A percentile compares a stretch with the other conserved stretches of the same genome.
Evolutionary conservation across 768 basidiomycete genomes (phyloP).

Genomic region (Solioccasus polychromus): DNA sequence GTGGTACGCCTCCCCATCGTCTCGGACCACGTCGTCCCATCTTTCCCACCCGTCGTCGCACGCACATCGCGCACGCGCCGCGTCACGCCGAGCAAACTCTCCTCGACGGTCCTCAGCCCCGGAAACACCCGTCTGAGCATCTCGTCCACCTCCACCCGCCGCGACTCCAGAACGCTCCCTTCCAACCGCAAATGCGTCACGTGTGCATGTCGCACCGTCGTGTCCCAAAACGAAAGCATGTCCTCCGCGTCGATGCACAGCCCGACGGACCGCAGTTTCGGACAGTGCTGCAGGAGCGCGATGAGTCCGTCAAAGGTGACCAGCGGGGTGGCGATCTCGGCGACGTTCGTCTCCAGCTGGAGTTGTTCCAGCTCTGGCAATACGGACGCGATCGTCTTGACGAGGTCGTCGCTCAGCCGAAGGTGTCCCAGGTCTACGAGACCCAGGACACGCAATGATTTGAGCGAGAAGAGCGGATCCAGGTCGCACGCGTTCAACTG

Average conservation of each 20-base stretch:
- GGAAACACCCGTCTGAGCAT: conserved; percentile 23
- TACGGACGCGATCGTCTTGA: conserved; percentile 15
- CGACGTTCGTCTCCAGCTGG: conserved; percentile 1
- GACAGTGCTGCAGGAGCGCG: conserved; percentile 19
- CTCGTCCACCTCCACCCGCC: conserved; percentile 17
- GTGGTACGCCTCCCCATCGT: background rate
- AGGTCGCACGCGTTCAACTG: conserved; percentile 9
- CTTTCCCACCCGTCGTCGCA: background rate
- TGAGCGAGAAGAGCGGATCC: conserved; percentile 14
- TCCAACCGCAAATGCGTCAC: conserved; percentile 17
- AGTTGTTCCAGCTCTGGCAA: conserved; percentile 20
- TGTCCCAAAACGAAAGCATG: conserved; percentile 11
- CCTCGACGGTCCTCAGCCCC: conserved; percentile 20
- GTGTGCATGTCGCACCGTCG: conserved; percentile 9
- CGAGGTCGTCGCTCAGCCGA: conserved; percentile 12
- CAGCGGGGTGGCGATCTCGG: background rate
- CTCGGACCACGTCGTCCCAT: background rate
- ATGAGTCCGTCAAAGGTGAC: conserved; percentile 23
- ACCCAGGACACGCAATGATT: conserved; percentile 10
- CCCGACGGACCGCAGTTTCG: conserved; percentile 10
- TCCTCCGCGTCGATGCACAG: conserved; percentile 14
- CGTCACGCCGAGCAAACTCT: conserved; percentile 15
- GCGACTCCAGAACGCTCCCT: conserved; percentile 12
- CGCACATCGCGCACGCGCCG: conserved; percentile 13
- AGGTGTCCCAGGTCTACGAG: conserved; percentile 18